Percentiles rank a stretch among this genome's conserved stretches.
phyloP scores from a whole-genome alignment of 2,329 filamentous ascomycete species.

The Ploettnerulaceae sp. region DNA sequence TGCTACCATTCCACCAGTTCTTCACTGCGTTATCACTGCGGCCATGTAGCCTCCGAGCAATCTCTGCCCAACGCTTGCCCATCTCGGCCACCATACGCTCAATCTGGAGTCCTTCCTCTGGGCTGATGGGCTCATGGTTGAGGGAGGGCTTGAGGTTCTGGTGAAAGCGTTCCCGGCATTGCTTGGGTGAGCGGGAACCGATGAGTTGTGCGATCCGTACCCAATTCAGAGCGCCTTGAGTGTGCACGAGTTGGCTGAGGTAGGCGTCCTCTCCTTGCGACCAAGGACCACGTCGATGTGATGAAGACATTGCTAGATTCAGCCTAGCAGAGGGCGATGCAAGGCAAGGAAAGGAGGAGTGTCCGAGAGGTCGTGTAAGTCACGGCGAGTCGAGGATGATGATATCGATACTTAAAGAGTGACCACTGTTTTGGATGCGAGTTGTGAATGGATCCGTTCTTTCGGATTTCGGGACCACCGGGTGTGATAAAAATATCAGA shows the following conservation, averaged over 20 bases:
- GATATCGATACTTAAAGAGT: constrained; percentile 5
- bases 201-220: constrained; percentile 76
- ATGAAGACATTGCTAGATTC: constrained; percentile 28
- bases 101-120: constrained; percentile 67
- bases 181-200: constrained; percentile 78
- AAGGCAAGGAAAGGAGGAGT: not conserved
- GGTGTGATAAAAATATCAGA: too few species aligned
- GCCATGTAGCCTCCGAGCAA: constrained; percentile 73
- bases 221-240: constrained; percentile 80
- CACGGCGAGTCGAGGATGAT: not conserved
- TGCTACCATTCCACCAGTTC: constrained; percentile 96
- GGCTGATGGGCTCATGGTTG: constrained; percentile 68
- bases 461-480: too few species aligned
- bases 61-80: constrained; percentile 91
- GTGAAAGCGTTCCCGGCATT: constrained; percentile 90
- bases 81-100: constrained; percentile 70
- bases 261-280: constrained; percentile 69
- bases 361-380: not conserved
- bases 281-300: constrained; percentile 75
- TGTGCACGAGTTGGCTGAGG: constrained; percentile 65
- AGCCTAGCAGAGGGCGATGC: not conserved
- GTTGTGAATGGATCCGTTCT: too few species aligned
- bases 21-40: constrained; percentile 94
- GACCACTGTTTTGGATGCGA: too few species aligned
- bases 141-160: constrained; percentile 81